Conservation (phyloP, 148 eudicot species). For the Chenopodium quinoa region DNA sequence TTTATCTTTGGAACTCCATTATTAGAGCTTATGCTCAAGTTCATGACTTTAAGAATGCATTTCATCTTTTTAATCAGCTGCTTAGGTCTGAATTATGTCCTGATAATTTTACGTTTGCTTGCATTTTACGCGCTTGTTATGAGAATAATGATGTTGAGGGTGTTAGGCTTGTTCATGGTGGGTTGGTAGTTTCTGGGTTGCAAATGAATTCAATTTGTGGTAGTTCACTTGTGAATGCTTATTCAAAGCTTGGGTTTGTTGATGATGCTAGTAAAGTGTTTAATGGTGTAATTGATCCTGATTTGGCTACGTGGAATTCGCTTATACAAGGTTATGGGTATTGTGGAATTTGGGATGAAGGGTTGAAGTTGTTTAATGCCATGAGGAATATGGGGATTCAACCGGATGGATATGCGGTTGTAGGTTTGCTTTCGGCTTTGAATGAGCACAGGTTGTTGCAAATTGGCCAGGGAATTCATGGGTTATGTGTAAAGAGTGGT, state of each 20-base stretch:
- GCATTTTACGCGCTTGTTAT: constrained; percentile 58
- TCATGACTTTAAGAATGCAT: constrained; percentile 39
- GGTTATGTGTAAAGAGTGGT: constrained; percentile 55
- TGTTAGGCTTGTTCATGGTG: constrained; percentile 51
- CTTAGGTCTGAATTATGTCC: constrained; percentile 52
- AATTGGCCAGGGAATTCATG: constrained; percentile 62
- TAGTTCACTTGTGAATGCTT: constrained; percentile 69
- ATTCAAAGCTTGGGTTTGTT: constrained; percentile 54
- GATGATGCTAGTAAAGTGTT: constrained; percentile 61
- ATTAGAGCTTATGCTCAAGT: constrained; percentile 68
- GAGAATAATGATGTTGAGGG: constrained; percentile 41
- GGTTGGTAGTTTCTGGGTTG: constrained; percentile 50
- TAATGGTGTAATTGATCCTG: constrained; percentile 42
- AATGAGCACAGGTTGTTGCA: constrained; percentile 37
- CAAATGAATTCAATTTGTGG: constrained; percentile 53
- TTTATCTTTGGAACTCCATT: constrained; percentile 80
- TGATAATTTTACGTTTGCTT: constrained; percentile 78
- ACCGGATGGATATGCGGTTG: constrained; percentile 77
- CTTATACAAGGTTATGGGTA: constrained; percentile 59
- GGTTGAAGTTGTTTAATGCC: constrained; percentile 38
- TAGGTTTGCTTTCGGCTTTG: constrained; percentile 56
- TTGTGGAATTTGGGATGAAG: constrained; percentile 53
- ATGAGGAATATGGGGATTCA: constrained; percentile 46
- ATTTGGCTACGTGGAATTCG: constrained; percentile 72
- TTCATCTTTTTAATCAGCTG: constrained; percentile 49